Evolutionary conservation across 1,284 basidiomycete species (phyloP).

Genomic region (Papiliotrema flavescens): DNA sequence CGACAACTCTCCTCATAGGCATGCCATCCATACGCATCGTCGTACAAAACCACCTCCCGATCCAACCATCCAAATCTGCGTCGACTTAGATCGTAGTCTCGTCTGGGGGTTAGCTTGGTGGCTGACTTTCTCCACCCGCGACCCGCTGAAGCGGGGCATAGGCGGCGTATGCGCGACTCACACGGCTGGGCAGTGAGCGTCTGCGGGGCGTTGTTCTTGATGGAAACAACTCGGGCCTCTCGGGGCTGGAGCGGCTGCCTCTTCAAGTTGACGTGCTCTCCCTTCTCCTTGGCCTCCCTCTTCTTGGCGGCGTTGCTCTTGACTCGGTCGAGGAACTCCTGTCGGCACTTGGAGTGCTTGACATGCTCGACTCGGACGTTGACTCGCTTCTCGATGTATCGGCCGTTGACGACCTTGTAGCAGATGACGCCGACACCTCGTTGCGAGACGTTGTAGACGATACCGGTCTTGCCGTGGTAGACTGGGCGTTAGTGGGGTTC

Average conservation of each 20-base stretch:
- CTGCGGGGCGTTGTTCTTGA: conserved; percentile 76
- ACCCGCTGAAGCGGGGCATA: too few species aligned
- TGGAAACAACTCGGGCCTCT: conserved; percentile 71
- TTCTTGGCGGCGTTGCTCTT: conserved; percentile 86
- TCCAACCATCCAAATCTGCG: conserved; percentile 6
- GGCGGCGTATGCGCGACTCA: too few species aligned
- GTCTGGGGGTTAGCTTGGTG: conserved; percentile 26
- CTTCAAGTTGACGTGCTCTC: conserved; percentile 84
- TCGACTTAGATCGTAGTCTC: conserved; percentile 49
- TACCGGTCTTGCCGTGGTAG: conserved; percentile 69
- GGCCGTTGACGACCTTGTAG: conserved; percentile 98
- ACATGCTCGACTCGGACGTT: conserved; percentile 99
- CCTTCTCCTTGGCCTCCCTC: conserved; percentile 79
- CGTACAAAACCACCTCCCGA: conserved; percentile 37
- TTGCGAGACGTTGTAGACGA: conserved; percentile 97
- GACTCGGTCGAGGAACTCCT: conserved; percentile 97
- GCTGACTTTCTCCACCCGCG: too few species aligned
- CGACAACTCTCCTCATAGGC: too few species aligned
- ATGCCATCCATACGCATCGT: conserved; percentile 41
- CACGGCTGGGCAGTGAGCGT: conserved; percentile 87
- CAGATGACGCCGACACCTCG: conserved; percentile 94
- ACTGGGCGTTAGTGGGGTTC: conserved; percentile 20
- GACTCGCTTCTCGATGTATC: conserved; percentile 99
- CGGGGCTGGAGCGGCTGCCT: conserved; percentile 83
- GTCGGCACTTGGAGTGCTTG: conserved; percentile 95